Evolutionary conservation across 2,329 filamentous ascomycete genomes (phyloP), one percentile per base, ranked within the genome.

Genomic region (Aspergillus sp.): DNA sequence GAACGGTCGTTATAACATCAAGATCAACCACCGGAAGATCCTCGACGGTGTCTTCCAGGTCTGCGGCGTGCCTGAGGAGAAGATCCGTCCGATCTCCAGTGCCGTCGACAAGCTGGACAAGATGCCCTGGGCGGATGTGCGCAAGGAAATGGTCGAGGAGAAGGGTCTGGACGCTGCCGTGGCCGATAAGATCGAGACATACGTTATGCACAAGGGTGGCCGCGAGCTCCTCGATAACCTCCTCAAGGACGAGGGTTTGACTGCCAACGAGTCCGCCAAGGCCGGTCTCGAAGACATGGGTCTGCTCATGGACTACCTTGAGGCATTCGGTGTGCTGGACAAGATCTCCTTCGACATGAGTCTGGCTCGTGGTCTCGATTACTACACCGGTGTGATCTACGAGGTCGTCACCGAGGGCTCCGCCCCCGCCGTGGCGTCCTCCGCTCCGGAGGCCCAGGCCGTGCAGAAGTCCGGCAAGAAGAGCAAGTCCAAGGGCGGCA

Each of bases 31-130:
- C 85, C 86, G 94, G 68, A 94, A 96, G 79, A 94, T 97, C 52
- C 83, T 98, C 15, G 93, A 97, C 70, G 94, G 93, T 60, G 85
- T 97, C 67, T 97, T 98, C 77, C 86, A 91, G 73, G 91, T 96
- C 27, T 94, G 91, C 69, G 93, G 94, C 65, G 93, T 98, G 13
- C 91, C 93, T 1, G 81, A 85, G 60, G 90, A 96, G 59, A 93
- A 96, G 82, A 90, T 96, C 66, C 86, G 94, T 58, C 87, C 90
- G 30, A 97, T 97, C 71, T 95, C 90, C 41, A 95, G 90, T 23
- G 93, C 94, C 2, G 93, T 98, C 50, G 94, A 98, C 81, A 98
- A 98, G 82, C 82, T 98, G 57, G 94, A 97, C 78, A 98, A 98
- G 81, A 81, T 62, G 71, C 90, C 92, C 1, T 97, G 93, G 94